These are phyloP conservation scores for Coleophoma crateriformis DNA, from an alignment of 2,329 filamentous ascomycete species.

Conservation along the genomic window DNA sequence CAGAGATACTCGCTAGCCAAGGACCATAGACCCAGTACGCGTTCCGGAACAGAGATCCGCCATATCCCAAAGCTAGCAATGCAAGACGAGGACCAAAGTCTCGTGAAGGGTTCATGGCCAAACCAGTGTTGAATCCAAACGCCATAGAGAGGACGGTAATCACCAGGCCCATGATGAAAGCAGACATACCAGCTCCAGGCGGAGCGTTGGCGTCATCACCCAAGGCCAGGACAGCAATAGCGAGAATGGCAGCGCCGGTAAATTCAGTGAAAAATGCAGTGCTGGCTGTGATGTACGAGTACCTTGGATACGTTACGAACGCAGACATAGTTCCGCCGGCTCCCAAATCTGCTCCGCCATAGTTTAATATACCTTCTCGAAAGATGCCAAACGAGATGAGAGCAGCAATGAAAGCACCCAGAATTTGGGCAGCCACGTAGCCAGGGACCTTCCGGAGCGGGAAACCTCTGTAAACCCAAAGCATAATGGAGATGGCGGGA, in stretches of 20 bases:
- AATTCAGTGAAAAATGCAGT: constrained; percentile 44
- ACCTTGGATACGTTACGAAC: constrained; percentile 39
- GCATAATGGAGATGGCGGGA: constrained; percentile 35
- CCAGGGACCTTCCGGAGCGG: constrained; percentile 43
- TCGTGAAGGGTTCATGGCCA: constrained; percentile 40
- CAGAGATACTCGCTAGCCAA: constrained; percentile 31
- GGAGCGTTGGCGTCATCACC: constrained; percentile 41
- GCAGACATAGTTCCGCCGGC: constrained; percentile 28
- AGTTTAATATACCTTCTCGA: constrained; percentile 28
- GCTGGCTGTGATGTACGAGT: constrained; percentile 28
- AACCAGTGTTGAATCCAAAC: constrained; percentile 41
- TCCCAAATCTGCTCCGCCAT: constrained; percentile 11
- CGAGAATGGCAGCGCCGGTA: constrained; percentile 33
- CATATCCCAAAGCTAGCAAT: constrained; percentile 37
- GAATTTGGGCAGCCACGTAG: constrained; percentile 45
- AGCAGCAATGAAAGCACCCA: constrained; percentile 44
- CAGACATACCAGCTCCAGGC: constrained; percentile 44
- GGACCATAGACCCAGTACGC: constrained; percentile 37
- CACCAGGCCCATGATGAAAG: constrained; percentile 41
- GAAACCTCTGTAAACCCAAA: constrained; percentile 45
- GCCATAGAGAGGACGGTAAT: constrained; percentile 29
- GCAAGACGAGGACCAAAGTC: constrained; percentile 45
- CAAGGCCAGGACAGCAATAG: constrained; percentile 35
- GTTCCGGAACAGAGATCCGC: constrained; percentile 32
- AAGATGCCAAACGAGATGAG: constrained; percentile 39